phyloP scores from a whole-genome alignment of 768 basidiomycete genomes.

The Lactifluus echinatus region DNA sequence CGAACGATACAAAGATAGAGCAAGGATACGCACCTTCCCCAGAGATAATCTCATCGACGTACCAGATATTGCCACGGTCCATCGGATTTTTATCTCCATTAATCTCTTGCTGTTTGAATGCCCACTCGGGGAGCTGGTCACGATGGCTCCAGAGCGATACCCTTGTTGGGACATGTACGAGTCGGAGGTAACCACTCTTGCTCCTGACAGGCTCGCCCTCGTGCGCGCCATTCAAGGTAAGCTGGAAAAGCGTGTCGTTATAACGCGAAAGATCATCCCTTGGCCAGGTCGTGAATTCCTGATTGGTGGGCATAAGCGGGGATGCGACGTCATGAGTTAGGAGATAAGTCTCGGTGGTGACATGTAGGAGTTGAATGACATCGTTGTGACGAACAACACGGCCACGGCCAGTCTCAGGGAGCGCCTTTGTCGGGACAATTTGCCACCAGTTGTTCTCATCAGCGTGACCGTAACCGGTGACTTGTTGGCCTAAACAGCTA shows the following conservation, averaged over 20 bases:
- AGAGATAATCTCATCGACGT: conserved; percentile 69
- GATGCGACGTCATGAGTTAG: conserved; percentile 97
- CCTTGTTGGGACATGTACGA: conserved; percentile 81
- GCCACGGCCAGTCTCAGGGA: conserved; percentile 90
- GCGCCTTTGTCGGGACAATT: conserved; percentile 87
- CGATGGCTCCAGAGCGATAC: conserved; percentile 93
- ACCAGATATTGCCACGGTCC: conserved; percentile 85
- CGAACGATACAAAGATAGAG: background rate
- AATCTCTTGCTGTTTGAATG: conserved; percentile 92
- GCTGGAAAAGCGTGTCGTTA: conserved; percentile 84
- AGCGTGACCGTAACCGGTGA: conserved; percentile 90
- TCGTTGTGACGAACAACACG: conserved; percentile 88
- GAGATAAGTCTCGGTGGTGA: conserved; percentile 72
- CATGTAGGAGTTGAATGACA: conserved; percentile 80
- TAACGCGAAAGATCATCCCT: conserved; percentile 68
- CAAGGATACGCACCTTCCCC: conserved; percentile 56
- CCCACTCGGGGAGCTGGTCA: conserved; percentile 89
- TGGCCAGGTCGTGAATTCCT: conserved; percentile 93
- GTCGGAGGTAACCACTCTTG: conserved; percentile 87
- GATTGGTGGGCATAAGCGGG: conserved; percentile 94
- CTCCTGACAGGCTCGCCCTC: conserved; percentile 85
- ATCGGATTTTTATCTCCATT: conserved; percentile 91
- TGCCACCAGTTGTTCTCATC: conserved; percentile 97
- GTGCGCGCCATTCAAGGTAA: conserved; percentile 63
- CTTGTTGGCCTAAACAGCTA: conserved; percentile 67